Conservation (phyloP, 83 land plant species). For the Picea engelmannii region DNA sequence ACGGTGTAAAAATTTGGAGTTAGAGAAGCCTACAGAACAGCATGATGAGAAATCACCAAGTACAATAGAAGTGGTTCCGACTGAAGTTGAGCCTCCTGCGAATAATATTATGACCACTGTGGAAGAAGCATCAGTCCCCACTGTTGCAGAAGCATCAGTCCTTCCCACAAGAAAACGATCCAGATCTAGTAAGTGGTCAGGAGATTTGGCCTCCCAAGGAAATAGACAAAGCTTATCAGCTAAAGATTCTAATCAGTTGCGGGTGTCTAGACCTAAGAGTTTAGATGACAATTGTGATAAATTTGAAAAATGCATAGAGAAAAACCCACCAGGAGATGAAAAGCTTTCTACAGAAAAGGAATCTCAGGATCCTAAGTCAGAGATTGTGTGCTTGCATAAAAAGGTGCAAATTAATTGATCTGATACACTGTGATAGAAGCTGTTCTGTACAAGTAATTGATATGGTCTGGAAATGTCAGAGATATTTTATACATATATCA, state of each 20-base stretch:
- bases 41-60: not conserved
- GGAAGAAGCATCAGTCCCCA: no score
- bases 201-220: not conserved
- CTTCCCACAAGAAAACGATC: not conserved
- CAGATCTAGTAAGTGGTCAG: not conserved
- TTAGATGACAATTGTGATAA: not conserved
- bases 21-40: no score
- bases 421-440: not conserved
- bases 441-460: not conserved
- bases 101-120: not conserved
- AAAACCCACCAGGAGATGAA: not conserved
- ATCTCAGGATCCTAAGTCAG: not conserved
- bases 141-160: slow-evolving; percentile 3
- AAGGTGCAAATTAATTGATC: not conserved
- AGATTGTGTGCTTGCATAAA: not conserved
- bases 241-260: not conserved
- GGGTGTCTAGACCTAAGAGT: not conserved
- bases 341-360: not conserved
- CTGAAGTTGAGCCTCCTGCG: not conserved
- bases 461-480: not conserved
- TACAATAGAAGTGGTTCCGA: not conserved
- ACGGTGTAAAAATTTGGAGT: not conserved
- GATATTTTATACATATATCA: not conserved
- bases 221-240: not conserved
- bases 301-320: not conserved